Evolutionary conservation across 345 rosid genomes (phyloP).

Genomic region (Hirschfeldia incana): DNA sequence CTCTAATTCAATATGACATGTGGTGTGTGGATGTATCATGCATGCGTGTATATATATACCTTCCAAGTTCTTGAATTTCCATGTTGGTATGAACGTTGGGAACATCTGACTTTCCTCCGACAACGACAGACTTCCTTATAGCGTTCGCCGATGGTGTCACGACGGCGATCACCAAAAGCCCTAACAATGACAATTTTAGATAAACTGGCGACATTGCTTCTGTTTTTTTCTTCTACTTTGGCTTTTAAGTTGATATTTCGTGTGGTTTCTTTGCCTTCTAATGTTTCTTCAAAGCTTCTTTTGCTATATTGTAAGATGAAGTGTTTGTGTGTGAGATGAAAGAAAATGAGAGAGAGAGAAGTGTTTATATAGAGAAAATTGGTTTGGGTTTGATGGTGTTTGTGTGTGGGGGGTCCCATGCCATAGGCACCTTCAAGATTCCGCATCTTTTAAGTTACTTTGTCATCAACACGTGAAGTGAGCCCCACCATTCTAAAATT

Average conservation of each 20-base stretch:
- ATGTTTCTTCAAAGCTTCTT: neutral
- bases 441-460: slow-evolving; percentile 36
- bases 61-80: slow-evolving; percentile 77
- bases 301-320: neutral
- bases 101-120: slow-evolving; percentile 60
- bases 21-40: neutral
- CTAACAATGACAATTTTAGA: slow-evolving; percentile 29
- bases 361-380: slow-evolving; percentile 18
- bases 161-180: slow-evolving; percentile 22
- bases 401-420: slow-evolving; percentile 32
- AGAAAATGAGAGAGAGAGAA: neutral
- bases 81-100: slow-evolving; percentile 48
- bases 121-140: slow-evolving; percentile 18
- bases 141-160: slow-evolving; percentile 23
- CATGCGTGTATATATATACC: slow-evolving; percentile 24
- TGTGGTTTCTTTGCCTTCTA: neutral
- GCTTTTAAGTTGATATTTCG: neutral
- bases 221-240: neutral
- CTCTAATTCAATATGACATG: neutral
- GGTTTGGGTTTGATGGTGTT: slow-evolving; percentile 24
- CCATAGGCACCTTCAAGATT: slow-evolving; percentile 37
- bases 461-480: slow-evolving; percentile 39
- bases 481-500: slow-evolving; percentile 26
- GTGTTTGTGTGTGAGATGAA: neutral
- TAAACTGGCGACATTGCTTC: slow-evolving; percentile 19